These are phyloP conservation scores for Pichia pseudocactophila DNA, from an alignment of 805 yeast species.

Conservation along the genomic window DNA sequence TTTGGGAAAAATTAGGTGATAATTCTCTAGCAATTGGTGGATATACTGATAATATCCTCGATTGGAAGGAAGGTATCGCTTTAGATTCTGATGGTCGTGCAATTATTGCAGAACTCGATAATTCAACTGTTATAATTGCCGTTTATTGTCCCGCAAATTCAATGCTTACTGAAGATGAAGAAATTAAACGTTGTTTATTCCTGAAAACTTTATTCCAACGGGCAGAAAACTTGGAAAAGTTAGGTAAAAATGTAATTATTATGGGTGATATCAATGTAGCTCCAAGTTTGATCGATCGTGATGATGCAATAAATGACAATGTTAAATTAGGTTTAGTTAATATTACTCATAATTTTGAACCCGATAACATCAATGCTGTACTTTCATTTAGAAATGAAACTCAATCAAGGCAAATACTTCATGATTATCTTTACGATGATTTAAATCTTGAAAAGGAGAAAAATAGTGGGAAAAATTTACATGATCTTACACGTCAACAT, in stretches of 20 bases:
- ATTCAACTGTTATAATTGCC: slow-evolving; percentile 50
- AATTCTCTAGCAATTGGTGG: slow-evolving; percentile 53
- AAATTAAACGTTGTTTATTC: slow-evolving; percentile 47
- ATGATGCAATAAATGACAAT: slow-evolving; percentile 49
- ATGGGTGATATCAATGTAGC: slow-evolving; percentile 88
- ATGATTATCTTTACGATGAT: slow-evolving; percentile 30
- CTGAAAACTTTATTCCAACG: slow-evolving; percentile 53
- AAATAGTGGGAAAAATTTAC: slow-evolving; percentile 34
- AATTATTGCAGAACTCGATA: slow-evolving; percentile 62
- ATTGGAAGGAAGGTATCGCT: slow-evolving; percentile 22
- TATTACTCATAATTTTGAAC: slow-evolving; percentile 25
- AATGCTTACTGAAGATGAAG: slow-evolving; percentile 56
- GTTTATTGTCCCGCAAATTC: slow-evolving; percentile 94
- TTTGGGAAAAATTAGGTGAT: slow-evolving; percentile 10
- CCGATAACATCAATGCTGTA: slow-evolving; percentile 25
- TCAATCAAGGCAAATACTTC: slow-evolving; percentile 36
- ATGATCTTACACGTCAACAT: slow-evolving; percentile 49
- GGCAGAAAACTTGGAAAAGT: slow-evolving; percentile 40
- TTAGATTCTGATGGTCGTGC: slow-evolving; percentile 84
- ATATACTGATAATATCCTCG: slow-evolving; percentile 38
- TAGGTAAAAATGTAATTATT: slow-evolving; percentile 63
- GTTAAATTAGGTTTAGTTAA: slow-evolving; percentile 30
- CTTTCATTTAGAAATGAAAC: slow-evolving; percentile 32
- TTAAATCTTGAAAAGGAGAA: slow-evolving; percentile 21
- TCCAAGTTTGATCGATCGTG: slow-evolving; percentile 74